Percentiles rank a stretch among this genome's conserved stretches.
Conservation (phyloP, 805 yeast species). For the Cyberlindnera subsufficiens region DNA sequence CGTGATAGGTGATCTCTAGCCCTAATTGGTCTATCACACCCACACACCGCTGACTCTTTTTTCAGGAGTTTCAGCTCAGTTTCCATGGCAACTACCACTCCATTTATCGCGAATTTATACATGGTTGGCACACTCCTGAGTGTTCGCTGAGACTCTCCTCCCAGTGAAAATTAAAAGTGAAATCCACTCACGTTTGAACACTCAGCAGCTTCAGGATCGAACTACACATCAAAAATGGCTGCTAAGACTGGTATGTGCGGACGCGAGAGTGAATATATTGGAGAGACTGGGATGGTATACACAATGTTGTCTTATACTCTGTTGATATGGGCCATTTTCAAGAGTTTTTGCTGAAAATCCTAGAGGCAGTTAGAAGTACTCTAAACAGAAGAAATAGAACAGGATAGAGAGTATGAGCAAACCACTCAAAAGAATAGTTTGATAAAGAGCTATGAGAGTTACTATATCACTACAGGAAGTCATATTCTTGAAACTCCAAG, state of each 20-base stretch:
- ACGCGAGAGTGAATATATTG: neutral
- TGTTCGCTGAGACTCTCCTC: conserved; percentile 1
- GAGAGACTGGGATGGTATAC: too few species aligned
- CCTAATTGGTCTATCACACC: conserved; percentile 2
- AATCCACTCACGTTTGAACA: neutral
- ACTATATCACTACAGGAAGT: too few species aligned
- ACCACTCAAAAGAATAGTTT: too few species aligned
- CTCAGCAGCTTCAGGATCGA: conserved; percentile 1
- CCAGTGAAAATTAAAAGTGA: conserved; percentile 11
- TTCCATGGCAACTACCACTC: neutral
- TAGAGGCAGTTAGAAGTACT: too few species aligned
- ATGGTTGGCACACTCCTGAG: too few species aligned
- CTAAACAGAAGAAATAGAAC: too few species aligned
- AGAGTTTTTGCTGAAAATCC: too few species aligned
- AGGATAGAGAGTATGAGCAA: too few species aligned
- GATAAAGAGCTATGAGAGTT: too few species aligned
- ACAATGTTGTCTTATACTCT: too few species aligned
- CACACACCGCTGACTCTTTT: neutral
- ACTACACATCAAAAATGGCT: conserved; percentile 35
- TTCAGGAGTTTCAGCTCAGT: neutral
- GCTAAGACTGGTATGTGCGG: conserved; percentile 46
- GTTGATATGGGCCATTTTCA: too few species aligned
- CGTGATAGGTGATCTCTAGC: conserved; percentile 1
- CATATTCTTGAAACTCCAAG: neutral
- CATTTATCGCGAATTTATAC: neutral